Percentiles rank a stretch among this genome's conserved stretches.
phyloP scores from a whole-genome alignment of 768 basidiomycete genomes.

The Omphalotus guepiniiformis region DNA sequence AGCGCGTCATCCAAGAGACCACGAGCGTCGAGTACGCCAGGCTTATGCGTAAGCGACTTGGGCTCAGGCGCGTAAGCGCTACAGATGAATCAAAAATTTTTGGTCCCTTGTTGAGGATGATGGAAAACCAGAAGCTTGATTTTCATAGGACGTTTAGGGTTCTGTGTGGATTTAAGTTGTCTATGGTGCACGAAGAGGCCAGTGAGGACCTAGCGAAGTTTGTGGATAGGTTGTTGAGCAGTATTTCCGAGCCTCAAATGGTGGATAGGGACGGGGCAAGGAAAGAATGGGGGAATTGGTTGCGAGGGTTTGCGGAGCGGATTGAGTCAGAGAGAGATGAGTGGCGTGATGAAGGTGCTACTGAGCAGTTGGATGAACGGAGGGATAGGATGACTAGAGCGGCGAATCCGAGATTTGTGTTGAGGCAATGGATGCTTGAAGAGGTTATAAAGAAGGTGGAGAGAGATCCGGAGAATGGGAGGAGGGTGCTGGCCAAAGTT shows the following conservation, averaged over 20 bases:
- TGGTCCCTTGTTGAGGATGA: constrained; percentile 67
- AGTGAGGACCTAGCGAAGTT: constrained; percentile 36
- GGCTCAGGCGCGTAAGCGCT: constrained; percentile 50
- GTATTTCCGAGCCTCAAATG: constrained; percentile 42
- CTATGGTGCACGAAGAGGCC: constrained; percentile 14
- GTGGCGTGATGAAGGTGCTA: constrained; percentile 32
- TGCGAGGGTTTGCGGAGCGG: constrained; percentile 55
- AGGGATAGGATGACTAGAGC: constrained; percentile 46
- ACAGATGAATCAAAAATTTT: constrained; percentile 60
- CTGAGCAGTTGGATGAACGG: constrained; percentile 27
- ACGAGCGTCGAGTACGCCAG: constrained; percentile 61
- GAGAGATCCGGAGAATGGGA: constrained; percentile 56
- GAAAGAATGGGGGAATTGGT: constrained; percentile 58
- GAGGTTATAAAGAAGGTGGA: constrained; percentile 83
- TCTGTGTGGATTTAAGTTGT: constrained; percentile 59
- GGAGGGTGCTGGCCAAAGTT: constrained; percentile 72
- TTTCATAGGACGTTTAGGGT: constrained; percentile 83
- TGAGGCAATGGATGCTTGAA: constrained; percentile 95
- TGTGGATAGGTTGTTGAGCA: constrained; percentile 39
- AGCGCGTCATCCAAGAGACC: constrained; percentile 52
- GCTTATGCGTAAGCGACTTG: constrained; percentile 81
- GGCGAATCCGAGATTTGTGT: constrained; percentile 86
- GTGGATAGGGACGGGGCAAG: constrained; percentile 42
- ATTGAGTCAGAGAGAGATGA: constrained; percentile 48
- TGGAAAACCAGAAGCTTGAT: constrained; percentile 76